Base-by-base conservation (phyloP, 2,329 filamentous ascomycete species). In the Drechslerella coelobrocha region DNA sequence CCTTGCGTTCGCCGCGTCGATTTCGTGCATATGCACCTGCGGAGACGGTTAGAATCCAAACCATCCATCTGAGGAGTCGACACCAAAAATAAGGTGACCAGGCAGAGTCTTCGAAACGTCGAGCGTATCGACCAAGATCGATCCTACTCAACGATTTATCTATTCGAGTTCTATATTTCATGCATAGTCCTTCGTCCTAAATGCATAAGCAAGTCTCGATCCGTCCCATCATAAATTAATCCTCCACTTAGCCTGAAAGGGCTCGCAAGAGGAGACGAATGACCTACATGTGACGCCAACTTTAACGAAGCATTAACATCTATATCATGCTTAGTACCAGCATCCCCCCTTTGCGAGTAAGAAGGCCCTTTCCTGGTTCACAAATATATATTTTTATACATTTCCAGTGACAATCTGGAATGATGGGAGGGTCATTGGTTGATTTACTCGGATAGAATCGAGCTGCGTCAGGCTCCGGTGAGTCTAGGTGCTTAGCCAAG, bases 81-180 rank as follows among this genome's bases (percentile, higher is more conserved):
- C 41, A 27, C 47, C 65, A 62, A 69, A 69, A 69, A 69, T 61
- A 69, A 52, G 6, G 12, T 31, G 29, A 31, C 57, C 65, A 62
- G 56, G 37, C 55, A 61, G 56, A 57, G 43, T 45, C 27, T 61
- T 51, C 65, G 65, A 69, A 69, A 69, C 65, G 54, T 57, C 24
- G 57, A 62, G 52, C 43, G 65, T 61, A 62, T 69, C 65, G 65
- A 62, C 55, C 34, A 5, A 19, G 43, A 47, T 53, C 29, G 29
- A 59, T 57, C 47, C 52, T 50, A 29, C 34, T 45, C 43, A 24
- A 50, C 41, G 52, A 17, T 39, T 52, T 45, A 10, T 45, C 41
- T 45, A 55, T 55, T 60, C 24, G n/a, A 45, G 29, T 41, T 47
- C 10, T 56, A 31, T 45, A 45, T 45, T 19, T 68, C 23, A 61